Conservation (phyloP, 2,329 filamentous ascomycete genomes). For the Blastomyces gilchristii region DNA sequence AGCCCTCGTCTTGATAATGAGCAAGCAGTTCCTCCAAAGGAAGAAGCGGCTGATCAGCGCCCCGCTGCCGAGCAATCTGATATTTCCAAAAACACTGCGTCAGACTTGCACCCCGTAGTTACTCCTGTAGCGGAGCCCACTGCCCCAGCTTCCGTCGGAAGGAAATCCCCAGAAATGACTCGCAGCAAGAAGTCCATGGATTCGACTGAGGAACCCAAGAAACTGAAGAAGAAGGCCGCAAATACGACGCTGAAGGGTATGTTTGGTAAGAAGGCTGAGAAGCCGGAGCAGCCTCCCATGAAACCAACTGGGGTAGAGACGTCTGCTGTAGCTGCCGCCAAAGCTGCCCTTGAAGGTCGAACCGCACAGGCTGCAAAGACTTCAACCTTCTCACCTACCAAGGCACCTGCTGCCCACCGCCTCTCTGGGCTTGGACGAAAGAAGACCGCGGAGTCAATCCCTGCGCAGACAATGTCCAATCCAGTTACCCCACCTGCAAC, state of each 20-base stretch:
- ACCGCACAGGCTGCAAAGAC: conserved; percentile 28
- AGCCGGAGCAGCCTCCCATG: conserved; percentile 25
- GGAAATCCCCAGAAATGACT: conserved; percentile 19
- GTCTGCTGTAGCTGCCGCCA: conserved; percentile 35
- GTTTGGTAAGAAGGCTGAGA: conserved; percentile 34
- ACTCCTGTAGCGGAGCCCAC: conserved; percentile 7
- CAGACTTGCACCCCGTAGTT: conserved; percentile 16
- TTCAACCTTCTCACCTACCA: conserved; percentile 12
- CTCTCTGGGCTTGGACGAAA: conserved; percentile 27
- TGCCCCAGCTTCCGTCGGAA: conserved; percentile 8
- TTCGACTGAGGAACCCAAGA: conserved; percentile 30
- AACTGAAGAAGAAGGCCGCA: conserved; percentile 35
- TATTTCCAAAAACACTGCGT: conserved; percentile 8
- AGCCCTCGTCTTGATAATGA: conserved; percentile 21
- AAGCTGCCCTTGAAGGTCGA: conserved; percentile 31
- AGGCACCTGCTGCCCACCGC: conserved; percentile 19
- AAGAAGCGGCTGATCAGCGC: conserved; percentile 21
- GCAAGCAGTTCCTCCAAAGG: conserved; percentile 26
- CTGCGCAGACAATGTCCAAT: conserved; percentile 9
- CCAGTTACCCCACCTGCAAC: conserved; percentile 10
- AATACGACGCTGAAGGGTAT: conserved; percentile 36
- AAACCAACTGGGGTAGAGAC: conserved; percentile 26
- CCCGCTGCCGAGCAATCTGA: conserved; percentile 14
- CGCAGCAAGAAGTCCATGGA: conserved; percentile 25
- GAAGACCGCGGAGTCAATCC: conserved; percentile 18